phyloP scores from a whole-genome alignment of 1,284 basidiomycete genomes.

The Lentinula novae-zelandiae region DNA sequence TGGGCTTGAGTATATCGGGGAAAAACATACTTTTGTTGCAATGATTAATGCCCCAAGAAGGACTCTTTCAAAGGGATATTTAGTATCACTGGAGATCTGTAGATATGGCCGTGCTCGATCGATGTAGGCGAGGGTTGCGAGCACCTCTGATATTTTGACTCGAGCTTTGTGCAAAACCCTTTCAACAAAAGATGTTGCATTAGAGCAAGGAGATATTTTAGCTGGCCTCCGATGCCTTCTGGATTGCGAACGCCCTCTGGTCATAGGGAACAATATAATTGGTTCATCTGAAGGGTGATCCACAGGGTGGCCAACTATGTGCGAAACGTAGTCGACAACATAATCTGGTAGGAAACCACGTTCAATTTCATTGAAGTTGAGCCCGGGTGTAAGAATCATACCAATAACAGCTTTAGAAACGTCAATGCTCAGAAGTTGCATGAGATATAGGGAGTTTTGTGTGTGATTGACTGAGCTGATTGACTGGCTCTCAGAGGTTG shows the following conservation, averaged over 20 bases:
- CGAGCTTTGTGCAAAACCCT: conserved; percentile 66
- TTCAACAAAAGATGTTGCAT: conserved; percentile 57
- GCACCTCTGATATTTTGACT: conserved; percentile 57
- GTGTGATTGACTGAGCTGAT: neutral
- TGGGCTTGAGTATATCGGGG: no score
- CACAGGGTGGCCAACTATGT: conserved; percentile 70
- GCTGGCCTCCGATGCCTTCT: conserved; percentile 34
- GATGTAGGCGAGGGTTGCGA: conserved; percentile 67
- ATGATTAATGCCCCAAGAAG: conserved; percentile 70
- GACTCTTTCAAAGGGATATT: conserved; percentile 75
- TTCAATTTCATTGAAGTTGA: conserved; percentile 10
- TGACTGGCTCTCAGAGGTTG: neutral
- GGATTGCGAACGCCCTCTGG: conserved; percentile 39
- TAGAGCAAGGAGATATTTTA: conserved; percentile 33
- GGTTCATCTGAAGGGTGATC: conserved; percentile 22
- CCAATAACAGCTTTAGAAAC: conserved; percentile 56
- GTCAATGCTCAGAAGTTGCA: conserved; percentile 61
- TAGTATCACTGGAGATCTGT: conserved; percentile 62
- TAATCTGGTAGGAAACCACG: conserved; percentile 42
- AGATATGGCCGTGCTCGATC: conserved; percentile 67
- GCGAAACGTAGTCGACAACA: conserved; percentile 58
- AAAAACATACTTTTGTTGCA: conserved; percentile 58
- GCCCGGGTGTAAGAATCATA: conserved; percentile 29
- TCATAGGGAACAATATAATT: conserved; percentile 13
- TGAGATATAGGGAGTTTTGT: conserved; percentile 45